phyloP scores from a whole-genome alignment of 805 yeast genomes.

The Wickerhamiella qilinensis region DNA sequence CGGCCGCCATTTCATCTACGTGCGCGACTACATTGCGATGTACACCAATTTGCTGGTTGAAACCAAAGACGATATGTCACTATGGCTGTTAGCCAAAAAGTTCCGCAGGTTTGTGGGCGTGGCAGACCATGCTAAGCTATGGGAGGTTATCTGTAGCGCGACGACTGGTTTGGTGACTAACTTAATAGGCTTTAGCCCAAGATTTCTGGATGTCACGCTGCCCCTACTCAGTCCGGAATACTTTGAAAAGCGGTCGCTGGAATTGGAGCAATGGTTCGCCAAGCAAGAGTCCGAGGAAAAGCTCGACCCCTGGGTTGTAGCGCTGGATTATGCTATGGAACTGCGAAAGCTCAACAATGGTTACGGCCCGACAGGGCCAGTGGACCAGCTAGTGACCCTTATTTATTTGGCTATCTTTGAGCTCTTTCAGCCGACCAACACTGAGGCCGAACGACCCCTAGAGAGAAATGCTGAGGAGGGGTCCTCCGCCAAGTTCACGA shows the following conservation, averaged over 20 bases:
- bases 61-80: conserved; percentile 39
- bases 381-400: conserved; percentile 58
- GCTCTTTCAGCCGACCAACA: conserved; percentile 3
- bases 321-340: conserved; percentile 26
- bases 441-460: background rate
- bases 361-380: conserved; percentile 54
- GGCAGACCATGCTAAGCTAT: conserved; percentile 43
- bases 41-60: conserved; percentile 39
- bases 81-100: conserved; percentile 50
- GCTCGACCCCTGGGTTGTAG: conserved; percentile 10
- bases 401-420: conserved; percentile 36
- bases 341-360: conserved; percentile 63
- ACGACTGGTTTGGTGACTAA: conserved; percentile 37
- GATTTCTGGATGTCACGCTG: conserved; percentile 24
- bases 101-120: conserved; percentile 68
- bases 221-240: conserved; percentile 15
- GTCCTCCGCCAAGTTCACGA: too few relatives aligned
- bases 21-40: conserved; percentile 49
- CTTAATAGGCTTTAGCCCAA: conserved; percentile 28
- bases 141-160: conserved; percentile 45
- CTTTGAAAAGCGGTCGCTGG: conserved; percentile 25
- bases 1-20: conserved; percentile 79
- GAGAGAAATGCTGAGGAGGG: too few relatives aligned
- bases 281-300: conserved; percentile 5
- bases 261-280: conserved; percentile 14